A percentile compares a stretch with the other conserved stretches of the same genome.
These are phyloP conservation scores for Neurospora sp. DNA, from an alignment of 495 filamentous ascomycete genomes.

Conservation along the genomic window DNA sequence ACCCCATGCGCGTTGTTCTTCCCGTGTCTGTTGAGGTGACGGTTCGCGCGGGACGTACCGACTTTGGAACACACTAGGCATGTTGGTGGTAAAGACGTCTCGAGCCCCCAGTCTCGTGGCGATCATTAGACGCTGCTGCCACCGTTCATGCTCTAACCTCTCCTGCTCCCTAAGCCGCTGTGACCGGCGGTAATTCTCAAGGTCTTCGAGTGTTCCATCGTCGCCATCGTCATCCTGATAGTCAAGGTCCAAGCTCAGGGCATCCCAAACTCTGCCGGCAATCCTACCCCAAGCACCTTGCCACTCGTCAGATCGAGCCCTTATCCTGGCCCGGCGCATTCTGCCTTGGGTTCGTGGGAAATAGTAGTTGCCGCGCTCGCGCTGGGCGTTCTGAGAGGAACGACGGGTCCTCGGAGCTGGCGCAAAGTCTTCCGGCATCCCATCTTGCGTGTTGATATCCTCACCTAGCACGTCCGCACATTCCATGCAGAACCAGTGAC, in stretches of 20 bases:
- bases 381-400: not conserved
- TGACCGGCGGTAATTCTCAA: conserved; percentile 28
- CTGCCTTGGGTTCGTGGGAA: conserved; percentile 41
- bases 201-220: conserved; percentile 27
- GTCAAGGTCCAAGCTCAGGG: conserved; percentile 71
- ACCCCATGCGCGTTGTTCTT: conserved; percentile 81
- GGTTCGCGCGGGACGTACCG: conserved; percentile 14
- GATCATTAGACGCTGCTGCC: conserved; percentile 71
- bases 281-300: conserved; percentile 46
- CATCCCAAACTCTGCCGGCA: conserved; percentile 38
- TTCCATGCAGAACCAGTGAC: conserved; percentile 75
- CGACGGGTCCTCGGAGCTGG: conserved; percentile 4
- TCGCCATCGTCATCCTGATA: conserved; percentile 75
- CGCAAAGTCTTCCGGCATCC: not conserved
- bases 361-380: conserved; percentile 16
- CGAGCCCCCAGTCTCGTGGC: conserved; percentile 64
- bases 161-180: conserved; percentile 53
- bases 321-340: conserved; percentile 35
- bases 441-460: conserved; percentile 28
- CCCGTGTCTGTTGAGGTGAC: conserved; percentile 57
- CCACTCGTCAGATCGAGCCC: conserved; percentile 43
- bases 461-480: conserved; percentile 47
- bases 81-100: conserved; percentile 56
- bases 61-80: conserved; percentile 16
- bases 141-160: conserved; percentile 55